Evolutionary conservation across 2,329 filamentous ascomycete genomes (phyloP).

Genomic region (Lachnum nothofagi): DNA sequence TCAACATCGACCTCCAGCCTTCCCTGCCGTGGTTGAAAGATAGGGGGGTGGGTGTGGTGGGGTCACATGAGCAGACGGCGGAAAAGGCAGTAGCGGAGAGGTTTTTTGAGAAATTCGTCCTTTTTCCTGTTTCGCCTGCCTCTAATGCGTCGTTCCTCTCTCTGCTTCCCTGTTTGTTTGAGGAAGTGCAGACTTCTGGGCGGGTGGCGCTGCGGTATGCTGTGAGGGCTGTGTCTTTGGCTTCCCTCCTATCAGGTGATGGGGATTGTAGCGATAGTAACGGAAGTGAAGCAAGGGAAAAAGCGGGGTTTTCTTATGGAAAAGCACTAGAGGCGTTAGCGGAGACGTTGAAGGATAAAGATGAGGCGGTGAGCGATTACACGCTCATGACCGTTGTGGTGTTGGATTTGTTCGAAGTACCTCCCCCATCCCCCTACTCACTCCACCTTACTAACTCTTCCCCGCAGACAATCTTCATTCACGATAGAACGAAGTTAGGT

Average conservation of each 20-base stretch:
- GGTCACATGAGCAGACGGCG: constrained; percentile 3
- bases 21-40: constrained; percentile 28
- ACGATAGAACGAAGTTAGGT: neutral
- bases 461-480: neutral
- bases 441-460: neutral
- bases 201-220: constrained; percentile 37
- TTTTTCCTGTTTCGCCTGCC: constrained; percentile 35
- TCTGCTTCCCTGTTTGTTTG: constrained; percentile 36
- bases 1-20: constrained; percentile 1
- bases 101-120: constrained; percentile 38
- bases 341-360: constrained; percentile 30
- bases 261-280: constrained; percentile 22
- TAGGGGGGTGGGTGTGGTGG: no score
- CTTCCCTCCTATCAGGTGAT: constrained; percentile 32
- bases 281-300: constrained; percentile 29
- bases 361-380: constrained; percentile 37
- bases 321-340: constrained; percentile 34
- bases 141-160: constrained; percentile 39
- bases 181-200: constrained; percentile 36
- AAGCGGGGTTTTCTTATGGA: no score
- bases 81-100: constrained; percentile 31
- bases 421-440: neutral
- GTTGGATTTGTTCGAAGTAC: constrained; percentile 39
- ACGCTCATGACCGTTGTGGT: constrained; percentile 39
- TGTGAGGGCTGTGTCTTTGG: constrained; percentile 36